These are phyloP conservation scores for Ambrosia hybrid DNA, from an alignment of 140 eudicot species.

Conservation along the genomic window DNA sequence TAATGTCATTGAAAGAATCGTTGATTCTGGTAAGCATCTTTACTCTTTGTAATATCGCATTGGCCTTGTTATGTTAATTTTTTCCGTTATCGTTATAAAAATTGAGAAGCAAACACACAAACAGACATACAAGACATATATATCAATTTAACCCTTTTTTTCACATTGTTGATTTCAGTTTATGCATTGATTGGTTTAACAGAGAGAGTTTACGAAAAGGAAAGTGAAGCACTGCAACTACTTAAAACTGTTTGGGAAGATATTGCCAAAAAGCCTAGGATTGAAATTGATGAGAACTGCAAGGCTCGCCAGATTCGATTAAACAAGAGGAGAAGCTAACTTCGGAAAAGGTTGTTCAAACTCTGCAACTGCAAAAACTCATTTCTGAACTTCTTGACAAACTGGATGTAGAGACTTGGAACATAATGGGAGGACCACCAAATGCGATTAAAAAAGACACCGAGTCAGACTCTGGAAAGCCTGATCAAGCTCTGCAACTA, in stretches of 20 bases:
- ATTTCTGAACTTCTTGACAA: constrained; percentile 9
- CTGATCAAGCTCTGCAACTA: constrained; percentile 8
- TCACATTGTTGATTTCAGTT: constrained; percentile 18
- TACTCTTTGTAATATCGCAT: neutral
- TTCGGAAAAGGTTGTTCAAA: constrained; percentile 3
- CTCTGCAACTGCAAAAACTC: constrained; percentile 8
- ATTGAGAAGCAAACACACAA: neutral
- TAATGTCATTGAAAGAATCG: neutral
- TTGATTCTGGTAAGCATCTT: constrained; percentile 12
- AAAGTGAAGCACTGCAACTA: constrained; percentile 15
- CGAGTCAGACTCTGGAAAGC: neutral
- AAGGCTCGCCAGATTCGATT: constrained; percentile 9
- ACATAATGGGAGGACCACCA: neutral
- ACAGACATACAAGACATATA: neutral
- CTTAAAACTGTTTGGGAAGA: constrained; percentile 18
- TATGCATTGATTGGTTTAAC: neutral
- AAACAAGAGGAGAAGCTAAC: constrained; percentile 4
- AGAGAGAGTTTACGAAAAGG: neutral
- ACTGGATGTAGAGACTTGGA: constrained; percentile 1
- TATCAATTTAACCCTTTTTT: neutral
- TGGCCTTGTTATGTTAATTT: neutral
- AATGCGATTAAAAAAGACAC: neutral
- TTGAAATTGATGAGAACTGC: constrained; percentile 14
- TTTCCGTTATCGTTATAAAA: neutral
- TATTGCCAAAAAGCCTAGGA: constrained; percentile 6